Conservation (phyloP, 495 filamentous ascomycete genomes). For the Penicillium parvum region DNA sequence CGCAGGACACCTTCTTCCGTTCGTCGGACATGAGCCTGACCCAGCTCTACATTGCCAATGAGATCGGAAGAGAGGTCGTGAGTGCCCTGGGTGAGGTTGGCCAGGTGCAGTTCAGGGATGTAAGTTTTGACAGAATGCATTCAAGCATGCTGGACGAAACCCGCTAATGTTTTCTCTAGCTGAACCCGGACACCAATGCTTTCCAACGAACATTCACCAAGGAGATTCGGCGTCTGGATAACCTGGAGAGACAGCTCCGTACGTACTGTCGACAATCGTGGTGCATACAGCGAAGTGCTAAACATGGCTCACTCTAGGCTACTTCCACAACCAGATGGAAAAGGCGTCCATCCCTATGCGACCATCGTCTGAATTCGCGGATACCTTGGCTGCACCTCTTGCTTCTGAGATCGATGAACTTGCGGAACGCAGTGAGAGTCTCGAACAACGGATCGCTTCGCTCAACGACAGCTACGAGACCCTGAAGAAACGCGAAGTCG, state of each 20-base stretch:
- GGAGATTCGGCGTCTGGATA: constrained; percentile 93
- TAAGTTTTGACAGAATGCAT: constrained; percentile 43
- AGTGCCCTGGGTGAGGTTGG: constrained; percentile 95
- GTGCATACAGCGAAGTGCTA: not conserved
- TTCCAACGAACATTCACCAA: constrained; percentile 97
- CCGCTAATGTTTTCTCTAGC: constrained; percentile 41
- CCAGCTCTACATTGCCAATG: constrained; percentile 97
- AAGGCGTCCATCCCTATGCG: constrained; percentile 80
- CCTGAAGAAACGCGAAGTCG: constrained; percentile 92
- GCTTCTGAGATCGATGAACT: constrained; percentile 94
- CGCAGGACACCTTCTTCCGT: constrained; percentile 93
- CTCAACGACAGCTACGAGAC: constrained; percentile 98
- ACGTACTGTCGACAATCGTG: constrained; percentile 32
- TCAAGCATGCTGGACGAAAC: not conserved
- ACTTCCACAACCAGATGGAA: constrained; percentile 91
- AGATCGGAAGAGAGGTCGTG: constrained; percentile 96
- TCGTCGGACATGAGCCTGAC: constrained; percentile 99
- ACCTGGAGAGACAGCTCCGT: constrained; percentile 96
- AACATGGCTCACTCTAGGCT: constrained; percentile 46
- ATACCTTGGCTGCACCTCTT: constrained; percentile 78
- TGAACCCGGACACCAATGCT: constrained; percentile 86
- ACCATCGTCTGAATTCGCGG: constrained; percentile 77
- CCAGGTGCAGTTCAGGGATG: constrained; percentile 94
- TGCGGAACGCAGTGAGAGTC: constrained; percentile 80
- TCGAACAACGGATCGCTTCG: constrained; percentile 86